A percentile compares a stretch with the other conserved stretches of the same genome.
These are phyloP conservation scores for Harringtonia aguacate DNA, from an alignment of 2,329 filamentous ascomycete species.

Conservation along the genomic window DNA sequence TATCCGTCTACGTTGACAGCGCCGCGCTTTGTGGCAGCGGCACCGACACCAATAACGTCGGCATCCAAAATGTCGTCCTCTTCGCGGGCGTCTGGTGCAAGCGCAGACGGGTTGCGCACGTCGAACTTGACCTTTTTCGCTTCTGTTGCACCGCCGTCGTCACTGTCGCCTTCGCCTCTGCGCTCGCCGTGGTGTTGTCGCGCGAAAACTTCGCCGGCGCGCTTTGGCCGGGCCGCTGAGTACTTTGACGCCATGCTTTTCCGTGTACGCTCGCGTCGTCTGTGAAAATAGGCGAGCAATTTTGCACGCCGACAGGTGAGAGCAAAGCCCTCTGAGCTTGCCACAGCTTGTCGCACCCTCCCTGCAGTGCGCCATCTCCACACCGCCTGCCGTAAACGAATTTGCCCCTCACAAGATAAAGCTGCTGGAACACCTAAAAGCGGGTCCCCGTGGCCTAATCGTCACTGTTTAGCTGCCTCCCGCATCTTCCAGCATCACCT, in stretches of 20 bases:
- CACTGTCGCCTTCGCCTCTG: slow-evolving; percentile 33
- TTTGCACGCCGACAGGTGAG: background rate
- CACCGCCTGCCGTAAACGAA: background rate
- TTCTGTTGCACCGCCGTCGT: slow-evolving; percentile 29
- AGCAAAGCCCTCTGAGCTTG: background rate
- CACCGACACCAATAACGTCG: slow-evolving; percentile 78
- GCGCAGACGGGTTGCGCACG: slow-evolving; percentile 82
- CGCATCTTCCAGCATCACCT: background rate
- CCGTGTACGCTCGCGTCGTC: background rate
- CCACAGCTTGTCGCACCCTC: background rate
- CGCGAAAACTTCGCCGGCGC: slow-evolving; percentile 70
- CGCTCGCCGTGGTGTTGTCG: slow-evolving; percentile 55
- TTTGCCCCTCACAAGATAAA: slow-evolving; percentile 1
- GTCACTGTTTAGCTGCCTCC: slow-evolving; percentile 3
- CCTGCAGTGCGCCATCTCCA: background rate
- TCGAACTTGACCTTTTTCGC: slow-evolving; percentile 86
- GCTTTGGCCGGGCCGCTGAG: slow-evolving; percentile 67
- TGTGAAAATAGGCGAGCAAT: background rate
- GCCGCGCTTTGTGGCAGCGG: slow-evolving; percentile 71
- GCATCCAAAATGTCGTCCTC: slow-evolving; percentile 70
- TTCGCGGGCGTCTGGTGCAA: slow-evolving; percentile 71
- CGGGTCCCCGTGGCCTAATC: background rate
- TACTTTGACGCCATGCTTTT: slow-evolving; percentile 42
- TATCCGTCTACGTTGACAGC: slow-evolving; percentile 96
- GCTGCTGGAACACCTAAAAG: background rate